Evolutionary conservation across 768 basidiomycete species (phyloP).

Genomic region (Leucocoprinus sp.): DNA sequence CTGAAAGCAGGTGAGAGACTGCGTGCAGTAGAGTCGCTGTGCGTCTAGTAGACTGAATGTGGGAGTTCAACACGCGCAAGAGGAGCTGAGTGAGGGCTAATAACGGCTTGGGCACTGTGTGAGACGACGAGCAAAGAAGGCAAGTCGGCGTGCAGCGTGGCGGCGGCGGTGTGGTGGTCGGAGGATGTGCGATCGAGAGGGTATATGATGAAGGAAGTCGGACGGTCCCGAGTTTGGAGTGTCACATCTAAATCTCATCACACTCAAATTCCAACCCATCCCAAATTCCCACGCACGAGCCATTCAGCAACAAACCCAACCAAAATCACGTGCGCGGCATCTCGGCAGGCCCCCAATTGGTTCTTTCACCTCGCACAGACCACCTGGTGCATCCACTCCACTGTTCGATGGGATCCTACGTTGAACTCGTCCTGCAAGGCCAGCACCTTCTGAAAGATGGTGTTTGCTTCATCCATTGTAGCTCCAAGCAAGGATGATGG

Average conservation of each 20-base stretch:
- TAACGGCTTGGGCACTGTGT: constrained; percentile 14
- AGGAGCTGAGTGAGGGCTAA: constrained; percentile 10
- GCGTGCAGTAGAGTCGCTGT: constrained; percentile 6
- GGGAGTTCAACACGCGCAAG: constrained; percentile 12
- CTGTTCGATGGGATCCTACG: neutral
- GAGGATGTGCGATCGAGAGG: constrained; percentile 37
- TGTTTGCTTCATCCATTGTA: neutral
- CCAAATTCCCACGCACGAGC: constrained; percentile 45
- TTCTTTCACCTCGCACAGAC: constrained; percentile 5
- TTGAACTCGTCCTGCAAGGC: neutral
- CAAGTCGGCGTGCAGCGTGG: constrained; percentile 22
- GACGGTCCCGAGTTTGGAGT: constrained; percentile 37
- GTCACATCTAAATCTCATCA: constrained; percentile 40
- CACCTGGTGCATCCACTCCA: neutral
- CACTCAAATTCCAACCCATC: constrained; percentile 23
- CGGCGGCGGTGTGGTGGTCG: constrained; percentile 16
- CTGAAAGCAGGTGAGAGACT: constrained; percentile 7
- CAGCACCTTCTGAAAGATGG: neutral
- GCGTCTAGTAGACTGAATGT: constrained; percentile 10
- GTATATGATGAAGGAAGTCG: constrained; percentile 42
- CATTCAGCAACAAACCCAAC: constrained; percentile 31
- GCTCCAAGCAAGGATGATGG: neutral
- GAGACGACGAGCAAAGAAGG: constrained; percentile 20
- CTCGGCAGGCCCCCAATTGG: constrained; percentile 17
- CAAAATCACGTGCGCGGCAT: constrained; percentile 28